These are phyloP conservation scores for Fusarium metavorans DNA, from an alignment of 2,329 filamentous ascomycete species.

Conservation along the genomic window DNA sequence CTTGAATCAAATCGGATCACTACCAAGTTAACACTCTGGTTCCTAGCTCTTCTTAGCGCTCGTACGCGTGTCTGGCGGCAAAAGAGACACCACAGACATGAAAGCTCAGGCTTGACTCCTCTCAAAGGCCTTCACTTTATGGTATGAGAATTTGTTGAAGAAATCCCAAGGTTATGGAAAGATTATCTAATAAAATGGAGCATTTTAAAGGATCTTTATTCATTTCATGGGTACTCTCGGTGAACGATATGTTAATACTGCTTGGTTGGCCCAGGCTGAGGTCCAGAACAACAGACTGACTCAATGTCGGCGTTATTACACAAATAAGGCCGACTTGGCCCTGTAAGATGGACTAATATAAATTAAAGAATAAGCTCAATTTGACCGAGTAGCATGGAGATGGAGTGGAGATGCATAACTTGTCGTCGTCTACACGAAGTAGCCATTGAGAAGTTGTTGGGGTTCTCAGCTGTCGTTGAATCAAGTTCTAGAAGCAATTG, in stretches of 20 bases:
- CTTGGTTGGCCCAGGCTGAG: neutral
- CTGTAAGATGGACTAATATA: neutral
- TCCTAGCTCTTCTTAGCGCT: too few relatives aligned
- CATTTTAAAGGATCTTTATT: neutral
- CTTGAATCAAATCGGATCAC: too few relatives aligned
- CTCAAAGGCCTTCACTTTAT: neutral
- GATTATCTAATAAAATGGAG: neutral
- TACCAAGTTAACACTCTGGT: too few relatives aligned
- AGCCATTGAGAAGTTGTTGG: neutral
- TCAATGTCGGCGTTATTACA: neutral
- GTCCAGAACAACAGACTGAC: neutral
- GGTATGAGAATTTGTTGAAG: neutral
- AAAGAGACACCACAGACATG: neutral
- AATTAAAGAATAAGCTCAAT: neutral
- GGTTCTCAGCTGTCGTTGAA: neutral
- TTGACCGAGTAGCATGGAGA: neutral
- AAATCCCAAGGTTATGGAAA: neutral
- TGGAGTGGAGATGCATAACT: neutral
- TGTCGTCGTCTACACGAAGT: neutral
- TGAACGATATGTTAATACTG: neutral
- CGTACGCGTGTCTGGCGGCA: too few relatives aligned
- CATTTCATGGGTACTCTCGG: neutral
- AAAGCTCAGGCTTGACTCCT: neutral
- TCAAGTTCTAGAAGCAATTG: neutral
- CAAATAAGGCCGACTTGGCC: neutral